These are phyloP conservation scores for Pleurostoma richardsiae DNA, from an alignment of 2,329 filamentous ascomycete species.

Conservation along the genomic window DNA sequence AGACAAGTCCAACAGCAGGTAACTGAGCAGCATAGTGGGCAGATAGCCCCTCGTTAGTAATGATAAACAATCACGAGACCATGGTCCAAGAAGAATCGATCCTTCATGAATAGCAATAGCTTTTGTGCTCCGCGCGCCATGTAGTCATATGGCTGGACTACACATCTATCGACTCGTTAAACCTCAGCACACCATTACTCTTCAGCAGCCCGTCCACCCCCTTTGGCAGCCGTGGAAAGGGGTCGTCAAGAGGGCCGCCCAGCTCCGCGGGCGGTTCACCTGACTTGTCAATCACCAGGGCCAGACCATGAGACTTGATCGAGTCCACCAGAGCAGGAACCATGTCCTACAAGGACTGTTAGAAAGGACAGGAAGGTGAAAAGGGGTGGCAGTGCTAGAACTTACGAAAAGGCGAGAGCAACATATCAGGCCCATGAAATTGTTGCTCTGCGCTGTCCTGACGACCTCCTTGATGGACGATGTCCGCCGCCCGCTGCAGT, in stretches of 20 bases:
- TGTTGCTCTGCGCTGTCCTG: slow-evolving; percentile 88
- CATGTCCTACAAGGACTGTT: slow-evolving; percentile 63
- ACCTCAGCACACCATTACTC: slow-evolving; percentile 81
- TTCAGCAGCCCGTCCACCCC: slow-evolving; percentile 85
- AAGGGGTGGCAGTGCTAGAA: slow-evolving; percentile 12
- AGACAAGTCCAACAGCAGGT: too few relatives aligned
- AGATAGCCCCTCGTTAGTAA: too few relatives aligned
- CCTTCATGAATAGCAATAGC: too few relatives aligned
- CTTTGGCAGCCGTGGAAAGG: slow-evolving; percentile 61
- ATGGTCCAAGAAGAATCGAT: too few relatives aligned
- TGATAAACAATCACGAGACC: too few relatives aligned
- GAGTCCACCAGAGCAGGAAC: slow-evolving; percentile 88
- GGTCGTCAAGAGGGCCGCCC: slow-evolving; percentile 34
- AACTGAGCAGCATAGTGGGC: too few relatives aligned
- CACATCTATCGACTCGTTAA: slow-evolving; percentile 86
- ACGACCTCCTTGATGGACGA: slow-evolving; percentile 94
- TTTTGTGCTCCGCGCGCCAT: too few relatives aligned
- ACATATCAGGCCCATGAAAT: slow-evolving; percentile 96
- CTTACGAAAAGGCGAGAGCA: slow-evolving; percentile 79
- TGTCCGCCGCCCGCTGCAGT: slow-evolving; percentile 63
- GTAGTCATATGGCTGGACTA: slow-evolving; percentile 20
- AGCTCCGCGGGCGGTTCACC: slow-evolving; percentile 41
- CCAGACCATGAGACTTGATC: slow-evolving; percentile 90
- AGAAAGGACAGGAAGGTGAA: slow-evolving; percentile 4
- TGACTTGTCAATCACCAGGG: slow-evolving; percentile 84